These are phyloP conservation scores for Primulina eburnea DNA, from an alignment of 257 asterid species.

Conservation along the genomic window DNA sequence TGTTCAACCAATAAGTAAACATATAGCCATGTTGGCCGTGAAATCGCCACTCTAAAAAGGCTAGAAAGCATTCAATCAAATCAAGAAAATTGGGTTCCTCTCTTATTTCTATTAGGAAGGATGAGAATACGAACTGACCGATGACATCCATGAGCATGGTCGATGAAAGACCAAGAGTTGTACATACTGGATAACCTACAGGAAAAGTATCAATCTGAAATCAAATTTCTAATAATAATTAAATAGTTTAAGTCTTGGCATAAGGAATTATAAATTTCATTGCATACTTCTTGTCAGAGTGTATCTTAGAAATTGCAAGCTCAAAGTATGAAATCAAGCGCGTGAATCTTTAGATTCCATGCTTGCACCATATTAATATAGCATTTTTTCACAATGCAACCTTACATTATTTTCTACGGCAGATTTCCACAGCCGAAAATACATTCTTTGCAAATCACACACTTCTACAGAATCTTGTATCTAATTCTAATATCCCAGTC, in stretches of 20 bases:
- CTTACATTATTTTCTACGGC: neutral
- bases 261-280: neutral
- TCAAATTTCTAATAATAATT: neutral
- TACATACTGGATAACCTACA: constrained; percentile 92
- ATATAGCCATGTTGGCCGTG: constrained; percentile 8
- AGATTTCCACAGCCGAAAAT: neutral
- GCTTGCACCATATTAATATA: neutral
- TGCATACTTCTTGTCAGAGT: no score
- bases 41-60: constrained; percentile 12
- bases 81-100: constrained; percentile 4
- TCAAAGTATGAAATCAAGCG: neutral
- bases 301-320: no score
- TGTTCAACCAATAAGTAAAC: constrained; percentile 10
- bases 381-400: neutral
- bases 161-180: constrained; percentile 72
- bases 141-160: constrained; percentile 48
- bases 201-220: neutral
- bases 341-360: neutral
- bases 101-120: constrained; percentile 9
- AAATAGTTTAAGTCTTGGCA: neutral
- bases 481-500: neutral
- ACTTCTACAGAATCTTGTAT: neutral
- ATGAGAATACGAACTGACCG: constrained; percentile 46
- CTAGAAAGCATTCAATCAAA: constrained; percentile 2
- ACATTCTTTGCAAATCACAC: neutral